Base-by-base conservation (phyloP, 768 basidiomycete species). In the Xanthoconium stramineum region DNA sequence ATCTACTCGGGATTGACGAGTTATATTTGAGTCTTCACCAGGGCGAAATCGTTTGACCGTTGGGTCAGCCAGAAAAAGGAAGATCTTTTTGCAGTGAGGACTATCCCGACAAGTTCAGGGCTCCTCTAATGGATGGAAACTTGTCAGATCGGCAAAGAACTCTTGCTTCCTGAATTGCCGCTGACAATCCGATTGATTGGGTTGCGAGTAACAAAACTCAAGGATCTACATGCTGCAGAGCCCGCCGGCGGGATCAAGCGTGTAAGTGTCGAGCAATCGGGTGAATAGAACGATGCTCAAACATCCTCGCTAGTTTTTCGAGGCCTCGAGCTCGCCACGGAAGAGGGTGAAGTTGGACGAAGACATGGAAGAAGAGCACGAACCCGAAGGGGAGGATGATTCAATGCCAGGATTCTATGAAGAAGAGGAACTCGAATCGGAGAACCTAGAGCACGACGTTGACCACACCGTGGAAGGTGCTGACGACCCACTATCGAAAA, bases 171-270 rank as follows among this genome's bases (percentile, higher is more conserved):
- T 8, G 94, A 95, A 70, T 72, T 90, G 36, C 93, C 93, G 1
- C 69, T 95, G 30, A 83, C 80, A 32, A 74, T 98, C 24, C 81
- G 96, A 33, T 76, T 99, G 20, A 88, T 99, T 60, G 96, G 96
- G 6, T 74, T 99, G 29, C 78, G 95, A 44, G 79, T 96, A 11
- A 94, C 91, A 5, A 95, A 91, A 59, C 74, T 99, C 61, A 91
- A 90, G 65, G 96, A 99, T 72, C 72, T 95, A 32, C 80, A 80
- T 55, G 77, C 77, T 7, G 56, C 65, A 43, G 71, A 76, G 39
- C 68, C 76, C 13, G 40, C 64, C 5, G 75, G 69, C 50, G 88
- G 91, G 1, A 92, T 97, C 58, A 88, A 89, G 68, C 80, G 84
- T 53, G 94, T 92, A 65, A 50, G 79, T 66, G 19, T n/a, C 15